A percentile compares a stretch with the other conserved stretches of the same genome.
These are phyloP conservation scores for Metschnikowia arizonensis DNA, from an alignment of 805 yeast genomes.

Conservation along the genomic window DNA sequence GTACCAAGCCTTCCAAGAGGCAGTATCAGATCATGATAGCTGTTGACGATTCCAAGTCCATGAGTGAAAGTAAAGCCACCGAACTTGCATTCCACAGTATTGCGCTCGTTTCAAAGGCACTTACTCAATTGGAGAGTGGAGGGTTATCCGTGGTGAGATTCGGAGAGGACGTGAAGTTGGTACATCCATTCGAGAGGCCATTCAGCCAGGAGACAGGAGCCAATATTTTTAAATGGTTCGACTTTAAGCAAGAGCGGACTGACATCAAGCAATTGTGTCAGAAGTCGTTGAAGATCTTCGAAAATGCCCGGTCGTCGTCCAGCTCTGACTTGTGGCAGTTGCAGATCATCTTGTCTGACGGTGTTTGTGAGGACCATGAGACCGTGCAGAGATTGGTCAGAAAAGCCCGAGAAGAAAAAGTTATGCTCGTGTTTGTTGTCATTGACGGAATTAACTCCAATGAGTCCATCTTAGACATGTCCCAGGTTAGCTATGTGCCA, in stretches of 20 bases:
- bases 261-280: constrained; percentile 72
- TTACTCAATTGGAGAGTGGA: constrained; percentile 92
- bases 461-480: constrained; percentile 91
- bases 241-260: constrained; percentile 83
- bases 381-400: constrained; percentile 80
- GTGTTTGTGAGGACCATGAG: constrained; percentile 94
- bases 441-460: constrained; percentile 83
- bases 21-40: constrained; percentile 97
- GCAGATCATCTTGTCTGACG: constrained; percentile 90
- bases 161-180: constrained; percentile 78
- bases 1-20: constrained; percentile 96
- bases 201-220: constrained; percentile 84
- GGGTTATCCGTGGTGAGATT: constrained; percentile 85
- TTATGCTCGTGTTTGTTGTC: constrained; percentile 92
- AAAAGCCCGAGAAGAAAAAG: constrained; percentile 83
- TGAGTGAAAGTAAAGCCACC: constrained; percentile 89
- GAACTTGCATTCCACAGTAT: constrained; percentile 92
- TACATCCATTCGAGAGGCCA: constrained; percentile 85
- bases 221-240: constrained; percentile 79
- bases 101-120: constrained; percentile 88
- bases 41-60: constrained; percentile 94
- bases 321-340: constrained; percentile 81
- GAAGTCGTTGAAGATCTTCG: constrained; percentile 70
- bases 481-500: constrained; percentile 78
- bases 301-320: constrained; percentile 46